Base-by-base conservation (phyloP, 1,284 basidiomycete genomes). In the Wolfiporia cocos region DNA sequence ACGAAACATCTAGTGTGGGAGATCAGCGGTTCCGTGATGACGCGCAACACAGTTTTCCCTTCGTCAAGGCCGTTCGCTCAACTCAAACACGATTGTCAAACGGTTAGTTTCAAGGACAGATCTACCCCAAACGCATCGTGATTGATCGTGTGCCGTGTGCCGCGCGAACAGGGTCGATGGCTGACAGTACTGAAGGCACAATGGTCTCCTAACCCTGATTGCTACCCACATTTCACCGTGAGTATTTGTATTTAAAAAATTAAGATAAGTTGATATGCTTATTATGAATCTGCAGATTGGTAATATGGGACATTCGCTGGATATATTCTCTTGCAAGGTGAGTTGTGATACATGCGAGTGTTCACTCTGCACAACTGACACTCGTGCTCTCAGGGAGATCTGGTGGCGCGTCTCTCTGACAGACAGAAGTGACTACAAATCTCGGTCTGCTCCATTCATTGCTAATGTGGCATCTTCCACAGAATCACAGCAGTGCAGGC, bases 131-230 rank as follows among this genome's bases (percentile, higher is more conserved):
- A 11, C 39, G 28, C 20, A 26, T 22, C 9, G 14, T n/a, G 19
- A 26, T 5, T 37, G 24, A 36, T 33, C 28, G 18, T 15, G 3
- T n/a, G 34, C 19, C n/a, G n/a, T n/a, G n/a, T n/a, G n/a, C n/a
- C n/a, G n/a, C n/a, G n/a, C n/a, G n/a, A n/a, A n/a, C n/a, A 89
- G 86, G 86, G 86, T 0, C 75, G 73, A 64, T 90, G 87, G 87
- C 47, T 90, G 23, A 85, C 86, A 1, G 73, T 82, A 23, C 63
- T 90, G 24, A 75, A 77, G 41, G 85, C 87, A 0, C 78, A 81
- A 50, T 90, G 86, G 86, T 76, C 69, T 15, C 72, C 73, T 1
- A 89, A 89, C 62, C 74, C 83, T 2, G 76, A 89, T 38, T 76
- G 73, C 5, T 86, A 83, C 53, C 86, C 86, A 22, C 83, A 90